Percentiles rank a stretch among this genome's conserved stretches.
These are phyloP conservation scores for Sequoiadendron giganteum DNA, from an alignment of 75 land plant genomes.

Conservation along the genomic window DNA sequence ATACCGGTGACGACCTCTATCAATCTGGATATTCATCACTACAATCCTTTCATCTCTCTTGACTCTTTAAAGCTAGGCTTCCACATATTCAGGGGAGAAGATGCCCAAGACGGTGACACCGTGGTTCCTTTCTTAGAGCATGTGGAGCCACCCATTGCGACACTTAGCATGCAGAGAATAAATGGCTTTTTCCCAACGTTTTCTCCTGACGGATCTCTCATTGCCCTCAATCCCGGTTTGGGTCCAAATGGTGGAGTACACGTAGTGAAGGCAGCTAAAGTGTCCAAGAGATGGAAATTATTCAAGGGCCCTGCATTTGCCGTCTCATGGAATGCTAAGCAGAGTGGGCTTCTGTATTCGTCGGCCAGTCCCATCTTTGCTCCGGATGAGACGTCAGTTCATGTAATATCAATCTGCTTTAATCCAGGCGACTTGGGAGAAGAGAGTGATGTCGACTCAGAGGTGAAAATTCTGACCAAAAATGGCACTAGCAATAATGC, in stretches of 20 bases:
- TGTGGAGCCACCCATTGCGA: conserved; percentile 16
- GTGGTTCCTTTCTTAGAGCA: conserved; percentile 22
- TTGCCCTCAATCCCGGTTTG: conserved; percentile 34
- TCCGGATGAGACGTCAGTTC: conserved; percentile 9
- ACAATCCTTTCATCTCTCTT: conserved; percentile 49
- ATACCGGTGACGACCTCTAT: conserved; percentile 19
- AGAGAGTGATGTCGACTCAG: neutral
- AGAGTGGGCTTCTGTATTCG: conserved; percentile 35
- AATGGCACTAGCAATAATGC: conserved; percentile 56
- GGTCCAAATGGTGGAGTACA: conserved; percentile 13
- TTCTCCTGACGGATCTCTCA: conserved; percentile 41
- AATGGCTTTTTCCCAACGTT: conserved; percentile 41
- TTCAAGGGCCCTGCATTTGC: conserved; percentile 25
- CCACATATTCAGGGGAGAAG: conserved; percentile 46
- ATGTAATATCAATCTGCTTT: conserved; percentile 15
- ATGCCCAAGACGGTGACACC: neutral
- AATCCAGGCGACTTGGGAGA: conserved; percentile 17
- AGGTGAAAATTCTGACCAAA: conserved; percentile 32
- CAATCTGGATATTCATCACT: conserved; percentile 47
- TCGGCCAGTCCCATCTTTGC: conserved; percentile 43
- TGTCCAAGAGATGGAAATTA: conserved; percentile 29
- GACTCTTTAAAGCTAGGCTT: conserved; percentile 28
- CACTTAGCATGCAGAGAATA: conserved; percentile 24
- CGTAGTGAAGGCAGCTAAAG: conserved; percentile 27
- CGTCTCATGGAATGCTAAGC: conserved; percentile 30